A percentile compares a stretch with the other conserved stretches of the same genome.
phyloP scores from a whole-genome alignment of 192 early-diverging fungal species.

The Entomortierella chlamydospora region DNA sequence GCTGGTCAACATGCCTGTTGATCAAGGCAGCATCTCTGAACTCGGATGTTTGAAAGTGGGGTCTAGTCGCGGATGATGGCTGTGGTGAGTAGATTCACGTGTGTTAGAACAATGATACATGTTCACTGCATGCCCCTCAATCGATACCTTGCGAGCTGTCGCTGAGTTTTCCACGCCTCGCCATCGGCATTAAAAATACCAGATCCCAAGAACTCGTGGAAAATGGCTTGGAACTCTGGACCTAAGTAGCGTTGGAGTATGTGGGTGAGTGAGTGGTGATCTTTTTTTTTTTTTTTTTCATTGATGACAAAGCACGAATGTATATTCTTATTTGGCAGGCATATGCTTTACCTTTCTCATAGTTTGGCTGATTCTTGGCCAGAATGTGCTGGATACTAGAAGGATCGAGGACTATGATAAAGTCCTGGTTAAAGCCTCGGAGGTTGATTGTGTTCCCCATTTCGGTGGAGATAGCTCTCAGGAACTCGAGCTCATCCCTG shows the following conservation, averaged over 20 bases:
- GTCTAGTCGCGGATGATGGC: conserved; percentile 6
- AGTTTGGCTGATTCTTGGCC: conserved; percentile 52
- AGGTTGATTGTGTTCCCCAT: conserved; percentile 33
- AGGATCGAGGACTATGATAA: conserved; percentile 32
- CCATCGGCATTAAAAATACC: conserved; percentile 83
- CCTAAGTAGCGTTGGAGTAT: conserved; percentile 3
- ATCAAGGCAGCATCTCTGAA: conserved; percentile 43
- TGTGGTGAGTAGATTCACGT: not conserved
- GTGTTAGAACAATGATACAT: not conserved
- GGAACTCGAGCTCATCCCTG: conserved; percentile 20
- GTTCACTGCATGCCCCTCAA: no score
- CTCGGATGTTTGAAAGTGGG: conserved; percentile 50
- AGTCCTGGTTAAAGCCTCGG: conserved; percentile 29
- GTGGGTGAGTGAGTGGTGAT: no score
- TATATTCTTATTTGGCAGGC: no score
- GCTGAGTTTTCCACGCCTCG: conserved; percentile 68
- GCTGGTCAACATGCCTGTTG: conserved; percentile 40
- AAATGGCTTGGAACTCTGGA: conserved; percentile 52
- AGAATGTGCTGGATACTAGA: conserved; percentile 48
- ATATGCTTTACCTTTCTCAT: conserved; percentile 53
- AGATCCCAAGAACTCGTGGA: conserved; percentile 68
- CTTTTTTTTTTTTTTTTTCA: no score
- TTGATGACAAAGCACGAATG: no score
- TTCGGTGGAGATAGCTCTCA: not conserved
- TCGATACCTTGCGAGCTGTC: conserved; percentile 58